A percentile compares a stretch with the other conserved stretches of the same genome.
Conservation (phyloP, 2,329 filamentous ascomycete genomes). For the Penicillium nordicum region DNA sequence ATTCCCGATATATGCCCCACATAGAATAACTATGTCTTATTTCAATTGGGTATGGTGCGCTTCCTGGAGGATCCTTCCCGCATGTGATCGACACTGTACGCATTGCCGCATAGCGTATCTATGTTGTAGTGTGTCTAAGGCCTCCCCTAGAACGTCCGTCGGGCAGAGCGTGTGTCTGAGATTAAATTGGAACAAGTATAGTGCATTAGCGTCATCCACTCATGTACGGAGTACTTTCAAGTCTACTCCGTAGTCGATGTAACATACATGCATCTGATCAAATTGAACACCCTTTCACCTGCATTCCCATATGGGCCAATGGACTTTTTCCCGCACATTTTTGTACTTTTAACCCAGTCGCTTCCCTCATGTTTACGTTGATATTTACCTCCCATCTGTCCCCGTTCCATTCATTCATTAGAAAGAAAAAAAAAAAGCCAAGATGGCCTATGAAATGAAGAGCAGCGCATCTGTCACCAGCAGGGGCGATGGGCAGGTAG, state of each 20-base stretch:
- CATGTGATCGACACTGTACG: background rate
- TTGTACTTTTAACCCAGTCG: background rate
- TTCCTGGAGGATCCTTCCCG: background rate
- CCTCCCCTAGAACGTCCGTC: background rate
- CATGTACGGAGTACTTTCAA: too few relatives aligned
- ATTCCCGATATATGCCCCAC: background rate
- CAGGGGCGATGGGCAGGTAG: background rate
- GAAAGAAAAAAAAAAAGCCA: background rate
- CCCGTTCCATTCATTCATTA: background rate
- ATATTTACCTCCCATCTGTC: background rate
- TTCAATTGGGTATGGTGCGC: background rate
- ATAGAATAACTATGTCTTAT: background rate
- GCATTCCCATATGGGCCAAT: background rate
- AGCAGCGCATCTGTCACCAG: background rate
- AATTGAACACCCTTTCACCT: background rate
- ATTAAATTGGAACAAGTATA: background rate
- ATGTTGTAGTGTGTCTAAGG: background rate
- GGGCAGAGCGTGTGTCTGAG: background rate
- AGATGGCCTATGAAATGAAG: background rate
- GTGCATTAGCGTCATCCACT: background rate
- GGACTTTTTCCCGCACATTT: background rate
- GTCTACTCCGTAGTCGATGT: background rate
- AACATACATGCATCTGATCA: background rate
- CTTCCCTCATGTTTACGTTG: background rate
- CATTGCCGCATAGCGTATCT: background rate